Conservation (phyloP, 2,329 filamentous ascomycete genomes). For the Albophoma yamanashiensis region DNA sequence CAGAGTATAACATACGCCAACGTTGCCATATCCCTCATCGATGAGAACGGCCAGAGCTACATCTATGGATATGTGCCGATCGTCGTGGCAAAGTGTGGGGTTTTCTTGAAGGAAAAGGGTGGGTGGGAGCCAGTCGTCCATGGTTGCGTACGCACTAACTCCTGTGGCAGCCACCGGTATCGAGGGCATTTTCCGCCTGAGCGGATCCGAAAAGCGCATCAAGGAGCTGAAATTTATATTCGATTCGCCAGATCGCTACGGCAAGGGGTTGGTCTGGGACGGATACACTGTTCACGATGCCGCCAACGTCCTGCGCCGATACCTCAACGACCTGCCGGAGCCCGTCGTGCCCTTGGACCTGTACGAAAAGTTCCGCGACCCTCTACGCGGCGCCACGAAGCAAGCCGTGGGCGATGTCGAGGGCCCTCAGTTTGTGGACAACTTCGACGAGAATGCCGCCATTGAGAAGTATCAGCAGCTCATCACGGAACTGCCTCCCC, state of each 20-base stretch:
- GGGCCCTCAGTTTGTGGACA: constrained; percentile 58
- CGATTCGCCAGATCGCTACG: constrained; percentile 89
- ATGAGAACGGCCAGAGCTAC: constrained; percentile 87
- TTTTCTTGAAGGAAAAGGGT: constrained; percentile 98
- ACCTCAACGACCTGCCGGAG: constrained; percentile 92
- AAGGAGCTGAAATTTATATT: constrained; percentile 90
- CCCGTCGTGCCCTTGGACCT: constrained; percentile 91
- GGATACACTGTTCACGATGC: constrained; percentile 98
- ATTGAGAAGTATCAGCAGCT: constrained; percentile 78
- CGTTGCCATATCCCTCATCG: constrained; percentile 91
- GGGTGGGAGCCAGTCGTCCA: not conserved
- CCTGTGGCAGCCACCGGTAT: constrained; percentile 66
- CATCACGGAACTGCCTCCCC: constrained; percentile 83
- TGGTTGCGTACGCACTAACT: constrained; percentile 7
- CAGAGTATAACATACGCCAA: constrained; percentile 96
- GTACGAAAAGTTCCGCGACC: constrained; percentile 83
- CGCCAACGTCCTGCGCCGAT: constrained; percentile 88
- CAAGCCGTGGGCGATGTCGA: constrained; percentile 63
- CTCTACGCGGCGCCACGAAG: constrained; percentile 60
- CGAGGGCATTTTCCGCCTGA: constrained; percentile 93
- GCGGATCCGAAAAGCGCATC: constrained; percentile 94
- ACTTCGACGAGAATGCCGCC: constrained; percentile 51
- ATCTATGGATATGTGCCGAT: constrained; percentile 99
- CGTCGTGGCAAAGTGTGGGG: constrained; percentile 94
- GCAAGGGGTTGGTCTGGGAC: constrained; percentile 93